Evolutionary conservation across 2,329 filamentous ascomycete species (phyloP).

Genomic region (Nemania sp.): DNA sequence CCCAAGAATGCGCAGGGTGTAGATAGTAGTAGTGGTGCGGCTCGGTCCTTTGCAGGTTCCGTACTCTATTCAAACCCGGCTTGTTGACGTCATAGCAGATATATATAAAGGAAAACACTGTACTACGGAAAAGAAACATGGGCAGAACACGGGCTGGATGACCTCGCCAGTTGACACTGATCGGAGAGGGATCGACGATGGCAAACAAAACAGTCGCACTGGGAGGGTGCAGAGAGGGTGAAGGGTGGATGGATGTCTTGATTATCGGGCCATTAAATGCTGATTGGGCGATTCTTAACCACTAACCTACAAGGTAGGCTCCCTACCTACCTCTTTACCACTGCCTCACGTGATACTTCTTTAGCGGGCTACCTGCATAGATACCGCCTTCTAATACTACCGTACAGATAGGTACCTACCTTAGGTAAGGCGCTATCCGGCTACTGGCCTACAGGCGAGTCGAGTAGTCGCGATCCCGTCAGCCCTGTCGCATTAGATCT

Average conservation of each 20-base stretch:
- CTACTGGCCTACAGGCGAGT: background rate
- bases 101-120: slow-evolving; percentile 7
- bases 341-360: slow-evolving; percentile 36
- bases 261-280: background rate
- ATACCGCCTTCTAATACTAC: slow-evolving; percentile 11
- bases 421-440: background rate
- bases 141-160: no score
- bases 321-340: background rate
- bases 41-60: slow-evolving; percentile 16
- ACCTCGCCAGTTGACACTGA: slow-evolving; percentile 22
- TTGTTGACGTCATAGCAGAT: slow-evolving; percentile 25
- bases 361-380: slow-evolving; percentile 1
- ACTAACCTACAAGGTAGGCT: background rate
- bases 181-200: slow-evolving; percentile 27
- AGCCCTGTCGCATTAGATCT: background rate
- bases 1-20: slow-evolving; percentile 17
- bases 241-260: background rate
- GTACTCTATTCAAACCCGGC: slow-evolving; percentile 11
- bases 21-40: slow-evolving; percentile 12
- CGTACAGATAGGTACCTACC: no score
- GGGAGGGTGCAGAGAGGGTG: slow-evolving; percentile 1
- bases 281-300: slow-evolving; percentile 26
- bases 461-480: background rate
- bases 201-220: background rate
- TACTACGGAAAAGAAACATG: slow-evolving; percentile 11